Base-by-base conservation (phyloP, 1,284 basidiomycete species). In the Cryptococcus neoformans region DNA sequence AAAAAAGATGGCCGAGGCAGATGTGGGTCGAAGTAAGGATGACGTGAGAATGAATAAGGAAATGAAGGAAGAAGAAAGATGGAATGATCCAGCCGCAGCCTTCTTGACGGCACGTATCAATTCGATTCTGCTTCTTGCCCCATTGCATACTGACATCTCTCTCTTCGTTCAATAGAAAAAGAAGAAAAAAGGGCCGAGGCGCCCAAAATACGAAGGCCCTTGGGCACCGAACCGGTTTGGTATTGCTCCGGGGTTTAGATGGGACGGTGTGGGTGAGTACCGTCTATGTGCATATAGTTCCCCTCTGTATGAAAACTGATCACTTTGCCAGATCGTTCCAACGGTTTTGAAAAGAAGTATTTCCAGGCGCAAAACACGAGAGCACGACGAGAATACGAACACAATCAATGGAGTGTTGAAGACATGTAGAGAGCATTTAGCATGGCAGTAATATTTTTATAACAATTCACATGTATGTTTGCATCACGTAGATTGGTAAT, bases 151-250 rank as follows among this genome's bases (percentile, higher is more conserved):
- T 47, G 14, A 16, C 17, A 21, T 21, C 16, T 37, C 35, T 34
- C 10, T 37, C n/a, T 35, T 39, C 16, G 16, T 55, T 85, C 89
- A 89, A 81, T 87, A 87, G 71, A 82, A 78, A 72, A 88, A 87
- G 69, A 81, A 78, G 71, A 71, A 80, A 2, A 90, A 89, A 69
- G 89, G 87, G 0, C 87, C 89, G 2, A 83, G 83, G 57, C 85
- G 82, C 77, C 94, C 94, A 1, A 86, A 88, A 69, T 99, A 98
- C 75, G 82, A 80, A 34, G 93, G 93, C 7, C 89, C 92, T 0
- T 92, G 90, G 1, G 87, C 92, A 14, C 92, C 94, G 7, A 99
- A 99, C 79, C 85, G 95, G 8, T 99, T 95, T 75, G 87, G 87
- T 28, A 97, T 99, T 63, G 86, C 85, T 55, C 96, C 95, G 10